Evolutionary conservation across 495 filamentous ascomycete genomes (phyloP).

Genomic region (Neurospora tetraspora): DNA sequence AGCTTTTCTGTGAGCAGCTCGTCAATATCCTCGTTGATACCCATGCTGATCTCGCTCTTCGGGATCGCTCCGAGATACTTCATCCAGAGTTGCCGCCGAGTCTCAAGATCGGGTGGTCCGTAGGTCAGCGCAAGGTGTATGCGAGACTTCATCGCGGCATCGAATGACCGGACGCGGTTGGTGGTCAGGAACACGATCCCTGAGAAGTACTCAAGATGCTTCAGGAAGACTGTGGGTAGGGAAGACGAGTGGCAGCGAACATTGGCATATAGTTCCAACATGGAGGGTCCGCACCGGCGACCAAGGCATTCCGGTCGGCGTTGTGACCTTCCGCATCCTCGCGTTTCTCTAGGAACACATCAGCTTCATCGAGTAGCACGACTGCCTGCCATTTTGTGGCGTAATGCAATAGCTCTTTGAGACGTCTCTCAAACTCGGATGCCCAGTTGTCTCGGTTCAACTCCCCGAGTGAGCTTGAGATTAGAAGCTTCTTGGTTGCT

Average conservation of each 20-base stretch:
- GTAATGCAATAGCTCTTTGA: conserved; percentile 74
- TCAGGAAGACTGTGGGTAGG: conserved; percentile 25
- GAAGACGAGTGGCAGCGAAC: not conserved
- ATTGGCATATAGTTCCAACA: not conserved
- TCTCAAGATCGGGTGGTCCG: conserved; percentile 13
- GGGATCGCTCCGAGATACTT: conserved; percentile 11
- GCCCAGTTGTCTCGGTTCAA: not conserved
- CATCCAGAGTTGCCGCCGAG: conserved; percentile 22
- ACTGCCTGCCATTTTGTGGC: conserved; percentile 75
- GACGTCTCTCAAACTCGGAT: conserved; percentile 56
- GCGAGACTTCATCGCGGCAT: conserved; percentile 46
- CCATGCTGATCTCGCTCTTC: not conserved
- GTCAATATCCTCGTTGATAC: not conserved
- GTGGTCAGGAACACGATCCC: conserved; percentile 42
- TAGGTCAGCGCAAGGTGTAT: conserved; percentile 33
- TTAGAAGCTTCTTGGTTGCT: not conserved
- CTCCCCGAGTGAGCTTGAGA: not conserved
- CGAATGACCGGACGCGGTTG: conserved; percentile 41
- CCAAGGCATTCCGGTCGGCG: conserved; percentile 24
- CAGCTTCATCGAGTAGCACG: conserved; percentile 51
- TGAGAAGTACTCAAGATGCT: conserved; percentile 36
- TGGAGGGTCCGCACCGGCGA: conserved; percentile 13
- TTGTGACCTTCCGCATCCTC: not conserved
- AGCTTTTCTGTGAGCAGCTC: conserved; percentile 8
- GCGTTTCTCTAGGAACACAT: conserved; percentile 27